A percentile compares a stretch with the other conserved stretches of the same genome.
phyloP scores from a whole-genome alignment of 2,329 filamentous ascomycete genomes.

The Cytospora paraplurivora region DNA sequence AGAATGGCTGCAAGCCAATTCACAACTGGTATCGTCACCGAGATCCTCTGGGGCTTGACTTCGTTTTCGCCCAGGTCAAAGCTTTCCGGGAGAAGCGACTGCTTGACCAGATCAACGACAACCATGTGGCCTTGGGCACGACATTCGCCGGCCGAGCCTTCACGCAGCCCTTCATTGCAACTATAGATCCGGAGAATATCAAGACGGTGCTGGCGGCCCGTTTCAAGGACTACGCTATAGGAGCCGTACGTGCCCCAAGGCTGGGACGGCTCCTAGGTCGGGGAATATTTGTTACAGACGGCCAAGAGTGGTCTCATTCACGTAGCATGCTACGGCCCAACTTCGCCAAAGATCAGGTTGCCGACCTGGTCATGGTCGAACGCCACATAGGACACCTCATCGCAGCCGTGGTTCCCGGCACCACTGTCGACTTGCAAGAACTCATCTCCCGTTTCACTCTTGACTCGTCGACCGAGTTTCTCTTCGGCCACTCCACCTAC shows the following conservation, averaged over 20 bases:
- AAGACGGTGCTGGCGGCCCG: conserved; percentile 20
- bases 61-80: no score
- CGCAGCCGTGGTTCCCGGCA: not conserved
- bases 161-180: conserved; percentile 8
- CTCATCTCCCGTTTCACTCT: not conserved
- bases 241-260: not conserved
- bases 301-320: not conserved
- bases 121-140: conserved; percentile 8
- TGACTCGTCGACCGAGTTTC: not conserved
- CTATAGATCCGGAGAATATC: conserved; percentile 23
- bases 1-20: no score
- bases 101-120: no score
- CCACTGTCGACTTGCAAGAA: not conserved
- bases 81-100: no score
- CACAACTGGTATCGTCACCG: no score
- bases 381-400: not conserved
- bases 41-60: no score
- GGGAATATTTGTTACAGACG: not conserved
- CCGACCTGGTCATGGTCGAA: not conserved
- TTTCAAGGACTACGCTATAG: not conserved
- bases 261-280: not conserved
- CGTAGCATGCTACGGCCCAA: not conserved
- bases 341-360: not conserved
- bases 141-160: conserved; percentile 13
- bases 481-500: not conserved